These are phyloP conservation scores for Suzukiozyma palmioleophila DNA, from an alignment of 1,139 yeast species.

Conservation along the genomic window DNA sequence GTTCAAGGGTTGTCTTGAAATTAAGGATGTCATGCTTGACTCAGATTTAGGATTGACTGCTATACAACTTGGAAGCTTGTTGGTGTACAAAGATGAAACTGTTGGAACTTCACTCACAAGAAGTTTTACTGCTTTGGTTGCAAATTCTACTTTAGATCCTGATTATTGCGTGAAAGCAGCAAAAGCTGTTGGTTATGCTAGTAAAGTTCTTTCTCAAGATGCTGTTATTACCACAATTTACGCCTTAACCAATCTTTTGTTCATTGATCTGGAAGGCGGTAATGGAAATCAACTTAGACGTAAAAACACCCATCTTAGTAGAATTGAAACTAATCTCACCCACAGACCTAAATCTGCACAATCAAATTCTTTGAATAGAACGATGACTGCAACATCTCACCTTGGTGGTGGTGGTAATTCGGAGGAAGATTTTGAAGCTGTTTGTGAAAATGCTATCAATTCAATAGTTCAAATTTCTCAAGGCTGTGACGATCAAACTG, in stretches of 20 bases:
- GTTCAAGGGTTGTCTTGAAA: slow-evolving; percentile 36
- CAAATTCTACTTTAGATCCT: slow-evolving; percentile 36
- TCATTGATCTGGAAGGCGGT: slow-evolving; percentile 45
- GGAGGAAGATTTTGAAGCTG: slow-evolving; percentile 21
- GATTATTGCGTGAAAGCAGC: slow-evolving; percentile 33
- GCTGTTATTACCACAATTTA: slow-evolving; percentile 84
- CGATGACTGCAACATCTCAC: slow-evolving; percentile 4
- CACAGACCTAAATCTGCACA: slow-evolving; percentile 2
- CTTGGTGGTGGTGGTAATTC: slow-evolving; percentile 3
- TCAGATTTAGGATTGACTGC: slow-evolving; percentile 45
- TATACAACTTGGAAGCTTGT: slow-evolving; percentile 51
- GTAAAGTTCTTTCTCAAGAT: slow-evolving; percentile 61
- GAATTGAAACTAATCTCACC: slow-evolving; percentile 3
- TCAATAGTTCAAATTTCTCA: slow-evolving; percentile 72
- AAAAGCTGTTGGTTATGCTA: slow-evolving; percentile 40
- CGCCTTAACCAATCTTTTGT: slow-evolving; percentile 71
- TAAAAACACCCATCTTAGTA: slow-evolving; percentile 2
- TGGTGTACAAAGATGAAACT: slow-evolving; percentile 43
- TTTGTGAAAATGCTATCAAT: slow-evolving; percentile 61
- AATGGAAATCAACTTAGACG: slow-evolving; percentile 6
- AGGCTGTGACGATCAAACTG: slow-evolving; percentile 66
- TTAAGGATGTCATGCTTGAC: slow-evolving; percentile 41
- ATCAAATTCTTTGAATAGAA: slow-evolving; percentile 1
- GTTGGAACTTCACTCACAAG: slow-evolving; percentile 47
- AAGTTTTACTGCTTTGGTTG: slow-evolving; percentile 45